A percentile compares a stretch with the other conserved stretches of the same genome.
phyloP scores from a whole-genome alignment of 345 rosid genomes.

The Rhizophora apiculata region DNA sequence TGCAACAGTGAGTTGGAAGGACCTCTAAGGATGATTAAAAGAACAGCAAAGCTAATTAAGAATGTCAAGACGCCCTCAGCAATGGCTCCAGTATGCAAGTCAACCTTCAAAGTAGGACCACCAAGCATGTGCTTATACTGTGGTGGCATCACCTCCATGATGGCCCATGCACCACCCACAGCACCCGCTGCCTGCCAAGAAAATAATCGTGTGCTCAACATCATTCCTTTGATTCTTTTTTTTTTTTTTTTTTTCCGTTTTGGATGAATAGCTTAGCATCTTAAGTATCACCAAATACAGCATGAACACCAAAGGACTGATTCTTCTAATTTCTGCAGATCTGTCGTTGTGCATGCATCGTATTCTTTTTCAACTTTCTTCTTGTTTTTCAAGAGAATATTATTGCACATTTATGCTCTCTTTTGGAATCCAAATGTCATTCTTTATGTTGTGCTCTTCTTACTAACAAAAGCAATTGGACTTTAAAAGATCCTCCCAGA shows the following conservation, averaged over 20 bases:
- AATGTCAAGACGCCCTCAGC: constrained; percentile 88
- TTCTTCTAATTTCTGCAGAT: too few relatives aligned
- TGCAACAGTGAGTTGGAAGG: constrained; percentile 49
- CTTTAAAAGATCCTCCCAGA: not conserved
- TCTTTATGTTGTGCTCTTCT: not conserved
- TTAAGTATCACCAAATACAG: not conserved
- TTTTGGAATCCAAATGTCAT: too few relatives aligned
- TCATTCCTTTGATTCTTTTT: not conserved
- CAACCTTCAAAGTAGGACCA: constrained; percentile 67
- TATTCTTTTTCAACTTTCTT: too few relatives aligned
- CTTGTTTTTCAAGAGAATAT: too few relatives aligned
- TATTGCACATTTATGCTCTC: too few relatives aligned
- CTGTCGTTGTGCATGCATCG: too few relatives aligned
- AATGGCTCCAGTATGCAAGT: constrained; percentile 77
- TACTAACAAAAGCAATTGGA: not conserved
- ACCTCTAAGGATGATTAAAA: constrained; percentile 69
- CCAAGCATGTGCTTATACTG: constrained; percentile 68
- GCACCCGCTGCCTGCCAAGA: constrained; percentile 82
- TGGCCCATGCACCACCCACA: constrained; percentile 79
- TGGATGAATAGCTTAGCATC: not conserved
- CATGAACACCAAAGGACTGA: too few relatives aligned
- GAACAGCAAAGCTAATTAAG: constrained; percentile 59
- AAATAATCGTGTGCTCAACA: constrained; percentile 3
- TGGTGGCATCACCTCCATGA: constrained; percentile 68
- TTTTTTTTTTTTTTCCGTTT: not conserved